Percentiles rank a stretch among this genome's conserved stretches.
Evolutionary conservation across 2,329 filamentous ascomycete genomes (phyloP).

Genomic region (Tothia fuscella): DNA sequence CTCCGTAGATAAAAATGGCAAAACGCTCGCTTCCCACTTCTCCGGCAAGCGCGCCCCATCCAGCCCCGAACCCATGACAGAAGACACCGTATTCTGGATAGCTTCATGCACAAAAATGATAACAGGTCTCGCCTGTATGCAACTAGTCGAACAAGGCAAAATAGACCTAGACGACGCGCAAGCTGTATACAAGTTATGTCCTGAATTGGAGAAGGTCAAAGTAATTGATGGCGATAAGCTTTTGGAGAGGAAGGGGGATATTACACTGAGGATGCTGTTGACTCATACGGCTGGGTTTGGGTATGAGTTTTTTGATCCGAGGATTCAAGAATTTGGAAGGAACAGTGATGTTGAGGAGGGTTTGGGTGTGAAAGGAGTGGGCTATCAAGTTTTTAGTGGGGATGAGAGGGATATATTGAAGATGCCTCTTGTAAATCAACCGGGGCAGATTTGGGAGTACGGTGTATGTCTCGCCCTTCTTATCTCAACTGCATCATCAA

Average conservation of each 20-base stretch:
- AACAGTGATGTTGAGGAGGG: too few relatives aligned
- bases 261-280: constrained; percentile 40
- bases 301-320: constrained; percentile 43
- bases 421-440: constrained; percentile 9
- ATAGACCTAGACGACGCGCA: constrained; percentile 24
- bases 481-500: too few relatives aligned
- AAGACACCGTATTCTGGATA: constrained; percentile 50
- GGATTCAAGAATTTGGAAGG: constrained; percentile 30
- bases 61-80: constrained; percentile 39
- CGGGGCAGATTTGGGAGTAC: constrained; percentile 9
- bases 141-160: constrained; percentile 26
- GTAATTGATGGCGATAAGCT: constrained; percentile 20
- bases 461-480: neutral
- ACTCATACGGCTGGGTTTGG: constrained; percentile 38
- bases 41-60: constrained; percentile 30
- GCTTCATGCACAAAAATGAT: constrained; percentile 37
- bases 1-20: constrained; percentile 36
- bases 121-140: constrained; percentile 21
- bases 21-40: constrained; percentile 31
- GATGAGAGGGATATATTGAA: constrained; percentile 1
- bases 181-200: constrained; percentile 20
- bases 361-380: constrained; percentile 2
- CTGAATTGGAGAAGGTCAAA: constrained; percentile 29
- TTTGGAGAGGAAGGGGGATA: constrained; percentile 28
- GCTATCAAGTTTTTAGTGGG: constrained; percentile 7